phyloP scores from a whole-genome alignment of 2,329 filamentous ascomycete genomes.

The Colletotrichum noveboracense region DNA sequence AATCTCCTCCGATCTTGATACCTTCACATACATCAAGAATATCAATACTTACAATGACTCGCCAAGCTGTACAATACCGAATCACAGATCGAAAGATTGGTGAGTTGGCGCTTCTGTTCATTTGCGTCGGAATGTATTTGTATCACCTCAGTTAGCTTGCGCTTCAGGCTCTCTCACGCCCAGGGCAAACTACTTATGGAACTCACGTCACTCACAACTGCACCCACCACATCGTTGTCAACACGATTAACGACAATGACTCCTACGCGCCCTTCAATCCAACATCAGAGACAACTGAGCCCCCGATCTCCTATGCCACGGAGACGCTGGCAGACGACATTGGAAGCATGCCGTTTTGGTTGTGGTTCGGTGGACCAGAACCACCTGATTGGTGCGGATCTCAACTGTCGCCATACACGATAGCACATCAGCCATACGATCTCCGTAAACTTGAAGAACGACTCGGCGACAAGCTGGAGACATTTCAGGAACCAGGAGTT shows the following conservation, averaged over 20 bases:
- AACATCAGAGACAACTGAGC: background rate
- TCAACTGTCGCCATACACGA: background rate
- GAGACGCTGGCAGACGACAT: background rate
- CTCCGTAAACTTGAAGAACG: background rate
- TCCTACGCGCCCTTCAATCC: background rate
- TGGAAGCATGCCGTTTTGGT: background rate
- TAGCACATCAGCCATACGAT: background rate
- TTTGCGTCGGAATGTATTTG: background rate
- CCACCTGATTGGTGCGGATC: background rate
- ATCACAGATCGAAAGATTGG: background rate
- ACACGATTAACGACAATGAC: background rate
- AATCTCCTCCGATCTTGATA: background rate
- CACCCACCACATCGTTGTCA: background rate
- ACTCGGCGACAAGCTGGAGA: background rate
- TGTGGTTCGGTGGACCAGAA: background rate
- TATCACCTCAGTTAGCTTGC: background rate
- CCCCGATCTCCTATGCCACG: background rate
- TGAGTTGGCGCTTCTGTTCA: background rate
- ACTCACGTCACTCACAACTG: background rate
- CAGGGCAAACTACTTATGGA: background rate
- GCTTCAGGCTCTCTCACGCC: background rate
- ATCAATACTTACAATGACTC: background rate
- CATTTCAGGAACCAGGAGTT: background rate
- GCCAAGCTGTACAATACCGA: background rate
- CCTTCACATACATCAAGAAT: background rate